Percentiles rank a stretch among this genome's conserved stretches.
phyloP scores from a whole-genome alignment of 1,139 yeast genomes.

The Suhomyces bribrorum region DNA sequence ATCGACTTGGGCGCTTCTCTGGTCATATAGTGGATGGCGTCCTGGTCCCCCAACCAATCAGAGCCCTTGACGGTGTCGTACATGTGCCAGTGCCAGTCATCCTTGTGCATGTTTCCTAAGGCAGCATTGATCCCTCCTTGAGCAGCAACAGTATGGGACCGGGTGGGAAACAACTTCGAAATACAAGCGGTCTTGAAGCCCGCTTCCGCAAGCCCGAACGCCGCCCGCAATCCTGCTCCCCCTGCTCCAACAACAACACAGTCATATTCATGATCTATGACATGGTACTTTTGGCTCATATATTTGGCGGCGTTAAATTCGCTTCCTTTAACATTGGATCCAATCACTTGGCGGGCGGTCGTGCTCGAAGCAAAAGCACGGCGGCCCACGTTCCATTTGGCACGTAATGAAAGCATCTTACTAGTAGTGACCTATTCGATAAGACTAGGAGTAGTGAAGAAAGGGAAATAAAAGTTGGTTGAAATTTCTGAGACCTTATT shows the following conservation, averaged over 20 bases:
- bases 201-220: conserved; percentile 95
- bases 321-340: conserved; percentile 51
- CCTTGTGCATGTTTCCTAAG: conserved; percentile 94
- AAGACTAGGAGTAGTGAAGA: conserved; percentile 1
- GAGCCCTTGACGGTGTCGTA: conserved; percentile 99
- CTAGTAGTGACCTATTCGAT: neutral
- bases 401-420: conserved; percentile 19
- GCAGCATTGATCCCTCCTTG: conserved; percentile 99
- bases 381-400: conserved; percentile 12
- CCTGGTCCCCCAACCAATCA: conserved; percentile 99
- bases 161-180: conserved; percentile 94
- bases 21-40: conserved; percentile 98
- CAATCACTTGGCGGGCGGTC: conserved; percentile 39
- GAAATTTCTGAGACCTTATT: conserved; percentile 7
- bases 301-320: conserved; percentile 38
- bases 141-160: conserved; percentile 99
- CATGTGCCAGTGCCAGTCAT: conserved; percentile 99
- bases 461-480: conserved; percentile 4
- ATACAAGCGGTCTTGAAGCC: conserved; percentile 98
- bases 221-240: conserved; percentile 98
- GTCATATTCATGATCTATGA: conserved; percentile 96
- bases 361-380: conserved; percentile 31
- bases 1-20: conserved; percentile 96
- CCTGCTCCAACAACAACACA: conserved; percentile 99
- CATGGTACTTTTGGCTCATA: conserved; percentile 78